Evolutionary conservation across 441 rosid genomes (phyloP), one percentile per base, ranked within the genome.

Genomic region (Gossypium gossypioides): DNA sequence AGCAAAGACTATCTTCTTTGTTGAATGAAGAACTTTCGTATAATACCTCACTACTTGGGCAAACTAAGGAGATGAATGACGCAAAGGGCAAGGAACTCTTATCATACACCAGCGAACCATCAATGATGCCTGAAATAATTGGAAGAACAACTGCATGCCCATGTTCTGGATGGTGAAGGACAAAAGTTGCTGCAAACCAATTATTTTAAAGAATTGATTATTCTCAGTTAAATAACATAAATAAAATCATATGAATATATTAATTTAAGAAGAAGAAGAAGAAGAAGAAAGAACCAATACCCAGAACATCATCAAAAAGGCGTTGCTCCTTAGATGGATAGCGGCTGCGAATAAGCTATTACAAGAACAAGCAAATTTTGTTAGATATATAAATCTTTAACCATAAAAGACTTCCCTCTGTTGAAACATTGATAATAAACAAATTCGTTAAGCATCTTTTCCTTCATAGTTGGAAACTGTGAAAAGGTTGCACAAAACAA

Each of bases 101-200:
- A 79, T 87, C 95, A 80, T 95, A 95, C 56, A 89, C 96, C 82
- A 95, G 83, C 6, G 89, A 80, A 73, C 96, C 95, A 79, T 88
- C 99, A 72, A 95, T 92, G 80, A 92, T 85, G 71, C 92, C 88
- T 73, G 99, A 92, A 79, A 95, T 95, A 46, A 95, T 91, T 8
- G 98, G 99, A 87, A 89, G 98, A 84, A 90, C 84, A 69, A 95
- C 99, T 18, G 99, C 97, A 72, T 88, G 98, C 55, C 99, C 99
- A 72, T 92, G 97, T 85, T 95, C 98, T n/a, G 99, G 99, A 80
- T 95, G 99, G 79, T 95, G 89, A 71, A 92, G 96, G 77, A 95
- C 98, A 86, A 95, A 95, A 34, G 75, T 95, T 13, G 99, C 99
- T 95, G 94, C 72, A 72, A 76, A 81, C 56, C 48, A 37, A 64